Percentiles rank a stretch among this genome's conserved stretches.
Evolutionary conservation across 768 basidiomycete species (phyloP).

Genomic region (Dioszegia crocea): DNA sequence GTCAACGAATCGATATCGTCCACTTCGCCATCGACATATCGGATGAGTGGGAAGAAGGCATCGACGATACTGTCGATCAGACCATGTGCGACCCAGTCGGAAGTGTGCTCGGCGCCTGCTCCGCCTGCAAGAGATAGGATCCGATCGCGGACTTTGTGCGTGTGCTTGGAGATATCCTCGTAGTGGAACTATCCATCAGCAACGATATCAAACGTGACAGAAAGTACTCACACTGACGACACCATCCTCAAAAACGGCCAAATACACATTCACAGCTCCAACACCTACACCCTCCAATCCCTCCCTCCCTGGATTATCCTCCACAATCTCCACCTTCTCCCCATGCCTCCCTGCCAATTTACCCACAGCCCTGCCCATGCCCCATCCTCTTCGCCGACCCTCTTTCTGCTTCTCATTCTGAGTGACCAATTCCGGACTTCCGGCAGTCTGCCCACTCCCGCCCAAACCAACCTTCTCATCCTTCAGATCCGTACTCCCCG

Average conservation of each 20-base stretch:
- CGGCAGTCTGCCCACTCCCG: background rate
- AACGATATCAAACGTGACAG: no score
- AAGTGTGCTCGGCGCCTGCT: slow-evolving; percentile 13
- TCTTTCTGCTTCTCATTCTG: slow-evolving; percentile 24
- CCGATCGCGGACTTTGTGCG: slow-evolving; percentile 67
- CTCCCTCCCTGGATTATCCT: slow-evolving; percentile 53
- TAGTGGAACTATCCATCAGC: slow-evolving; percentile 70
- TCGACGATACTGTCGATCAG: slow-evolving; percentile 91
- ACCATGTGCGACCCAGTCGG: slow-evolving; percentile 88
- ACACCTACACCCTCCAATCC: slow-evolving; percentile 56
- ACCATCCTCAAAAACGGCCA: slow-evolving; percentile 83
- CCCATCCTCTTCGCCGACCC: slow-evolving; percentile 31
- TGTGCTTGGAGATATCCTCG: slow-evolving; percentile 82
- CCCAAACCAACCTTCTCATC: background rate
- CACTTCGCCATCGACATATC: slow-evolving; percentile 75
- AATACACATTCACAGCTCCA: slow-evolving; percentile 78
- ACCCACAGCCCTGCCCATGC: slow-evolving; percentile 35
- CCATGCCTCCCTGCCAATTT: slow-evolving; percentile 26
- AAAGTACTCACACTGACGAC: slow-evolving; percentile 58
- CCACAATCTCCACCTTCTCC: slow-evolving; percentile 53
- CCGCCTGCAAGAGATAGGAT: slow-evolving; percentile 59
- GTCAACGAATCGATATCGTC: slow-evolving; percentile 71
- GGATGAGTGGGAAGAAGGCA: slow-evolving; percentile 73
- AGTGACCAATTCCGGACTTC: slow-evolving; percentile 10
- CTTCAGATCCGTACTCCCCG: background rate